Evolutionary conservation across 352 stramenopile species (phyloP).

Genomic region (Globisporangium barbulae): DNA sequence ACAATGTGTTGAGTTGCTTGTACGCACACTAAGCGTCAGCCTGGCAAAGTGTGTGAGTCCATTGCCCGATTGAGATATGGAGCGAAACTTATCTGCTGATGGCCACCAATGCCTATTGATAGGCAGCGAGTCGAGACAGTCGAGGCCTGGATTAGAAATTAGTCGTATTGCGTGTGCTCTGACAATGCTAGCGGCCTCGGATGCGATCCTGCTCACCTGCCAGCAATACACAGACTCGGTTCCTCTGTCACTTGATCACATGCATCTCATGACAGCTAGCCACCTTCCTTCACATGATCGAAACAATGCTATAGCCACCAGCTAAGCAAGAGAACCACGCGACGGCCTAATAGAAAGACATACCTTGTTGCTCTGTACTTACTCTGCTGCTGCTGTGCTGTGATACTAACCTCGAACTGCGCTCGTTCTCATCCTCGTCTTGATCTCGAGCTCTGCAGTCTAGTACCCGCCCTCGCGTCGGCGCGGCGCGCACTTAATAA

Average conservation of each 20-base stretch:
- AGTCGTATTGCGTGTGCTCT: too few species aligned
- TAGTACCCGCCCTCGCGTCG: slow-evolving; percentile 52
- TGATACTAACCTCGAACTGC: slow-evolving; percentile 9
- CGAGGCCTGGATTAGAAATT: too few species aligned
- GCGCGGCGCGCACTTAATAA: slow-evolving; percentile 94
- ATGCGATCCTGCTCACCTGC: too few species aligned
- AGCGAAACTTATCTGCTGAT: too few species aligned
- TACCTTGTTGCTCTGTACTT: slow-evolving; percentile 9
- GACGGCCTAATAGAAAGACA: background rate
- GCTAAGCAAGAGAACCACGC: background rate
- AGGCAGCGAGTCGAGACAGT: too few species aligned
- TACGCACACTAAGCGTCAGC: background rate
- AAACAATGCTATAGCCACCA: background rate
- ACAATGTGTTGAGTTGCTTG: background rate
- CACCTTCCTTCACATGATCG: too few species aligned
- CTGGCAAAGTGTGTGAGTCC: background rate
- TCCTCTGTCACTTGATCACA: too few species aligned
- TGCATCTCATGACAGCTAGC: too few species aligned
- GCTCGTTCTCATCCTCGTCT: background rate
- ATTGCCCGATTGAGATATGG: background rate
- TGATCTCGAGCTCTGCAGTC: background rate
- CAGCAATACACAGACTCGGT: too few species aligned
- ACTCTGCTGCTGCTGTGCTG: slow-evolving; percentile 1
- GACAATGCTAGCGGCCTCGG: too few species aligned
- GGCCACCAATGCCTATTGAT: too few species aligned